phyloP scores from a whole-genome alignment of 2,329 filamentous ascomycete genomes.

The Alternaria triticina region DNA sequence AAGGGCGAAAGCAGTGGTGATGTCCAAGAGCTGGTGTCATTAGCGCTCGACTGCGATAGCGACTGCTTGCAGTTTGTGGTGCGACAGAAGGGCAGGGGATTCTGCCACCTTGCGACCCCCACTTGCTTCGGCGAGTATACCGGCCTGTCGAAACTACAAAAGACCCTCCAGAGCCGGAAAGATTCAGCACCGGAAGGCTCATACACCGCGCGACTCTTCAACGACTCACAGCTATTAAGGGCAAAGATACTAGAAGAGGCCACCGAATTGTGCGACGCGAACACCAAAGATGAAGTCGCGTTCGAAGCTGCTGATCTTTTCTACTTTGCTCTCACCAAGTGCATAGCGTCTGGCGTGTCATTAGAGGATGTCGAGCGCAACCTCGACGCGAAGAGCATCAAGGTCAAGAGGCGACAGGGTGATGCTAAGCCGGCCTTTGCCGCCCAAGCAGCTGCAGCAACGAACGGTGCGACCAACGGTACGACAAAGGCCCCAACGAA shows the following conservation, averaged over 20 bases:
- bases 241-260: conserved; percentile 99
- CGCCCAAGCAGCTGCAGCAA: conserved; percentile 65
- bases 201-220: conserved; percentile 92
- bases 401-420: conserved; percentile 90
- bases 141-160: conserved; percentile 83
- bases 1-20: conserved; percentile 96
- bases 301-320: conserved; percentile 95
- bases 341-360: conserved; percentile 80
- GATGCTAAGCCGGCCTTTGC: conserved; percentile 95
- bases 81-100: conserved; percentile 83
- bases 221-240: conserved; percentile 83
- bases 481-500: conserved; percentile 33
- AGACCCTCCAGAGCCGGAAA: conserved; percentile 84
- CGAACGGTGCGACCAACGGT: conserved; percentile 20
- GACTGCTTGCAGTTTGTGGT: conserved; percentile 92
- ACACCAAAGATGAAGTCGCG: conserved; percentile 80
- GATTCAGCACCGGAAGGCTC: conserved; percentile 83
- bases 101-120: conserved; percentile 92
- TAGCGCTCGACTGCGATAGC: conserved; percentile 90
- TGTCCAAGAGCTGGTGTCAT: conserved; percentile 83
- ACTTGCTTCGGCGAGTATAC: conserved; percentile 88
- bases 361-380: conserved; percentile 90
- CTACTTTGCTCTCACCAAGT: conserved; percentile 94
- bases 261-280: conserved; percentile 89
- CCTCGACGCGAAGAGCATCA: conserved; percentile 91